These are phyloP conservation scores for Parathielavia hyrcaniae DNA, from an alignment of 495 filamentous ascomycete species.

Conservation along the genomic window DNA sequence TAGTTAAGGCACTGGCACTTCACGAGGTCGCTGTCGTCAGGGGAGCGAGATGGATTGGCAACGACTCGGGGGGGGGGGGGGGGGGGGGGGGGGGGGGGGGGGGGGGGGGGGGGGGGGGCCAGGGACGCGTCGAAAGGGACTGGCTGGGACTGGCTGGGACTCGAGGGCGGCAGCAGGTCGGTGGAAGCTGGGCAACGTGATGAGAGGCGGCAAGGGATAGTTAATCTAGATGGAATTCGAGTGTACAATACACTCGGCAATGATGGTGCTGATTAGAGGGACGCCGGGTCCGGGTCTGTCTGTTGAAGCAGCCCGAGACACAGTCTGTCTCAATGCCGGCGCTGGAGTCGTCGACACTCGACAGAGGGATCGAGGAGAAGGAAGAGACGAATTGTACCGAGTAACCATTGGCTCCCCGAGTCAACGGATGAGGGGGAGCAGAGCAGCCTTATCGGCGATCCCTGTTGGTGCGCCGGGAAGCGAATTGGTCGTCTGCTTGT, in stretches of 20 bases:
- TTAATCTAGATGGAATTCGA: background rate
- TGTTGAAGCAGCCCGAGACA: conserved; percentile 1
- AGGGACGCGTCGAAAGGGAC: background rate
- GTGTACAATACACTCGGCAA: no score
- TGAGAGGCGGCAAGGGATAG: background rate
- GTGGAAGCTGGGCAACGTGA: no score
- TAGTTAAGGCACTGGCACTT: no score
- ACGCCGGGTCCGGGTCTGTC: background rate
- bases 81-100: no score
- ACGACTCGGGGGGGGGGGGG: conserved; percentile 1
- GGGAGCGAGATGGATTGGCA: background rate
- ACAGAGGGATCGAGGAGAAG: conserved; percentile 4
- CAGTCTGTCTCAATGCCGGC: background rate
- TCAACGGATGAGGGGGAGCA: conserved; percentile 25
- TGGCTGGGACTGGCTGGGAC: background rate
- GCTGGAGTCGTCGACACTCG: background rate
- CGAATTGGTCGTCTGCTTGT: background rate
- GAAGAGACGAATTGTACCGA: no score
- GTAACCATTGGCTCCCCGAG: conserved; percentile 9
- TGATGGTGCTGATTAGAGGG: background rate
- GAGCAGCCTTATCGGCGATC: conserved; percentile 41
- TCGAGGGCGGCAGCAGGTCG: background rate
- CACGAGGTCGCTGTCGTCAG: background rate
- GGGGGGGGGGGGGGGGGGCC: no score
- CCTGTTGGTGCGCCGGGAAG: conserved; percentile 24